These are phyloP conservation scores for Smallanthus sonchifolius DNA, from an alignment of 129 eudicot genomes.

Conservation along the genomic window DNA sequence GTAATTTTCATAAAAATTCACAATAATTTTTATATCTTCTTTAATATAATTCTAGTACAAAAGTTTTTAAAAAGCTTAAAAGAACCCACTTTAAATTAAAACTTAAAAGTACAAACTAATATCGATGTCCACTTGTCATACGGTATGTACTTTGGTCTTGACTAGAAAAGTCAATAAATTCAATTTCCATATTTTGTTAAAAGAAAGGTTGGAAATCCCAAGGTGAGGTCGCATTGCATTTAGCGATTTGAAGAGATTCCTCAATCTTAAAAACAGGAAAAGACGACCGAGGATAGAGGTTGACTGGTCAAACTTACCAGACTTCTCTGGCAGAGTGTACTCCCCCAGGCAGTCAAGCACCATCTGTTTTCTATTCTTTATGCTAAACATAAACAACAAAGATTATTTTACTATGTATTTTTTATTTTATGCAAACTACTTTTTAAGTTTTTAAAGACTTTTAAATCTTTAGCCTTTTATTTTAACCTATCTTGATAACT, in stretches of 20 bases:
- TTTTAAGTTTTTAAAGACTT: not conserved
- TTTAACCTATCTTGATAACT: too few species aligned
- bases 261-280: constrained; percentile 19
- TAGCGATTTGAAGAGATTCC: constrained; percentile 20
- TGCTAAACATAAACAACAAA: not conserved
- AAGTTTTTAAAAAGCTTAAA: not conserved
- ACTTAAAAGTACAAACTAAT: not conserved
- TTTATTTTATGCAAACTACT: not conserved
- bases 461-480: too few species aligned
- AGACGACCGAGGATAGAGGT: constrained; percentile 20
- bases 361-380: not conserved
- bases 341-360: constrained; percentile 17
- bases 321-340: constrained; percentile 25
- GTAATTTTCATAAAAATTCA: too few species aligned
- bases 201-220: constrained; percentile 10
- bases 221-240: constrained; percentile 26
- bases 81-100: not conserved
- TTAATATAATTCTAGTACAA: not conserved
- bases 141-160: constrained; percentile 10
- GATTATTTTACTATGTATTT: too few species aligned
- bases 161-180: constrained; percentile 7
- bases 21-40: too few species aligned
- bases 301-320: constrained; percentile 28
- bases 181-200: not conserved
- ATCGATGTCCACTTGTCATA: not conserved